These are phyloP conservation scores for Straminergon stramineum DNA, from an alignment of 225 moss, liverwort and hornwort genomes.

Conservation along the genomic window DNA sequence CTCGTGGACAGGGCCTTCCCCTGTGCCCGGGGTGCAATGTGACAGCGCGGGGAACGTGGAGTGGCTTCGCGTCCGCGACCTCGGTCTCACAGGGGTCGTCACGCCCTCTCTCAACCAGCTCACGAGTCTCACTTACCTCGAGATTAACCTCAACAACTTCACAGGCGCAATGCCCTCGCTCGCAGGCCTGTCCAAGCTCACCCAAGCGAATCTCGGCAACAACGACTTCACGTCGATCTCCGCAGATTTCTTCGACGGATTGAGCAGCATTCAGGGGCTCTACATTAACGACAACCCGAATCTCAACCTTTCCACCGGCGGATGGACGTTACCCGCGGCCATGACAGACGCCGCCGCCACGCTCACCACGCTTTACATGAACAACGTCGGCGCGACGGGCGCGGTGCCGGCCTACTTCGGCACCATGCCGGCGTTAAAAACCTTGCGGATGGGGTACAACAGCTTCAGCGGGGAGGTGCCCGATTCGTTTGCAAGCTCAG, in stretches of 20 bases:
- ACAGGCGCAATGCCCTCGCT: conserved; percentile 67
- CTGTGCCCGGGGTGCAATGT: conserved; percentile 29
- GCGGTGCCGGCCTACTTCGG: conserved; percentile 19
- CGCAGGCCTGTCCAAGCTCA: conserved; percentile 37
- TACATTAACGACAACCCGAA: conserved; percentile 40
- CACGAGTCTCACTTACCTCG: conserved; percentile 36
- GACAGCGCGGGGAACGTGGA: conserved; percentile 29
- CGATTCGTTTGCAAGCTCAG: conserved; percentile 19
- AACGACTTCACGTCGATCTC: conserved; percentile 65
- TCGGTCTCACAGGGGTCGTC: conserved; percentile 46
- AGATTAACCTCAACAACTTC: conserved; percentile 58
- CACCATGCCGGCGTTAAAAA: conserved; percentile 2
- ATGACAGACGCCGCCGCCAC: conserved; percentile 13
- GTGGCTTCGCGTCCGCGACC: conserved; percentile 34
- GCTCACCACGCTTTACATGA: conserved; percentile 9
- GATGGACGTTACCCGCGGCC: conserved; percentile 48
- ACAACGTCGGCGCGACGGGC: conserved; percentile 3
- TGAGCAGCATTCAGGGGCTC: conserved; percentile 26
- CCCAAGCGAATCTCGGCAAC: conserved; percentile 23
- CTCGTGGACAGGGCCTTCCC: conserved; percentile 19
- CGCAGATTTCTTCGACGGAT: conserved; percentile 62
- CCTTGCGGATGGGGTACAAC: conserved; percentile 33
- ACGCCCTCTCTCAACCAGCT: conserved; percentile 49
- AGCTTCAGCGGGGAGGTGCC: conserved; percentile 51
- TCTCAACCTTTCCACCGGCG: conserved; percentile 42